Base-by-base conservation (phyloP, 2,329 filamentous ascomycete species). In the Scedosporium minutisporum region DNA sequence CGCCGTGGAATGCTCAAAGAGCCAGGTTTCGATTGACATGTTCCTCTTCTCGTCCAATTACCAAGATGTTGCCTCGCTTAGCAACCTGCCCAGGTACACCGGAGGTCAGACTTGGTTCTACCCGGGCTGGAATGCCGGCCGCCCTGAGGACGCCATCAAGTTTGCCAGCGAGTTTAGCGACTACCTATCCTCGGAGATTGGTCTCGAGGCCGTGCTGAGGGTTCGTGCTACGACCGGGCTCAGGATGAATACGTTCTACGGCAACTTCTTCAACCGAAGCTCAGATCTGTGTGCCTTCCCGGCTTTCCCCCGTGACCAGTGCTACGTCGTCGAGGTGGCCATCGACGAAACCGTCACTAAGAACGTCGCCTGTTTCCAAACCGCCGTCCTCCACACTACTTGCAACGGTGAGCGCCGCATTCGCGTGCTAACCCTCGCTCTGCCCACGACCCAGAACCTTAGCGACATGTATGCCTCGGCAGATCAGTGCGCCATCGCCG, bases 51-150 rank as follows among this genome's bases (percentile, higher is more conserved):
- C 91, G 3, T 93, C 91, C 16, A 90, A 95, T 72, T 97, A 99
- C 74, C 95, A 97, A 76, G 95, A 99, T 73, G 95, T 99, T 60
- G 95, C 95, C 4, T 96, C 93, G 38, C 81, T 99, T 62, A 96
- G 92, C 80, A 97, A 97, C 74, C 81, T 99, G 58, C 95, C 95
- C 57, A 83, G 95, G 69, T 99, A 97, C 73, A 97, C 95, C 25
- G 95, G 93, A 74, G 95, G 95, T 23, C 95, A 97, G 73, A 99
- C 95, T 1, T 97, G 93, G 81, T 97, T 97, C 79, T 99, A 99
- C 72, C 95, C 95, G 14, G 93, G 91, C 25, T 99, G 95, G 93
- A 96, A 96, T 70, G 95, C 93, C 18, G 93, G 91, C 29, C 85
- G 95, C 65, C 88, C 87, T 25, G 95, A 99, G 72, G 95, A 99